phyloP scores from a whole-genome alignment of 2,329 filamentous ascomycete genomes.

The Verticillium klebahnii region DNA sequence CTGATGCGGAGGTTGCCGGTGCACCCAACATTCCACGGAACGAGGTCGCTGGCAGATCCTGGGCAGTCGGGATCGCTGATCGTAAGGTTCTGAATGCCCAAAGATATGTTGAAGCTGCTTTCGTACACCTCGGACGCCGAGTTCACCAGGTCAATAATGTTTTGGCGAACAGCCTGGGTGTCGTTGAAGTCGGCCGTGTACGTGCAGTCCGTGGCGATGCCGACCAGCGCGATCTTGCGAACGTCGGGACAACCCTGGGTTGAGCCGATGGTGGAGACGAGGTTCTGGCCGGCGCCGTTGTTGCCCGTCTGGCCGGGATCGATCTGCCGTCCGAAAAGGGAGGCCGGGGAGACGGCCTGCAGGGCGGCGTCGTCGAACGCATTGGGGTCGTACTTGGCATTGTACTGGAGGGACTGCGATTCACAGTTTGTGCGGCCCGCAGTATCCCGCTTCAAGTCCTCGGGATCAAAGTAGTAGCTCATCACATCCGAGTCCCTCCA shows the following conservation, averaged over 20 bases:
- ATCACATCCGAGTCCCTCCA: slow-evolving; percentile 87
- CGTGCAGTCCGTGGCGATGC: slow-evolving; percentile 88
- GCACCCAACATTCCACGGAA: slow-evolving; percentile 83
- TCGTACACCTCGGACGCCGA: slow-evolving; percentile 85
- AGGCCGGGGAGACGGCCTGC: slow-evolving; percentile 56
- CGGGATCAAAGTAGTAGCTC: slow-evolving; percentile 34
- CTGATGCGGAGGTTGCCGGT: slow-evolving; percentile 57
- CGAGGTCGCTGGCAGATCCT: slow-evolving; percentile 56
- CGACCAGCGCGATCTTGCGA: slow-evolving; percentile 87
- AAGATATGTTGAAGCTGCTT: slow-evolving; percentile 86
- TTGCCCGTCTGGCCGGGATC: slow-evolving; percentile 66
- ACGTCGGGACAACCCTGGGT: slow-evolving; percentile 81
- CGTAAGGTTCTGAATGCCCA: slow-evolving; percentile 82
- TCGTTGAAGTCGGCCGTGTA: slow-evolving; percentile 72
- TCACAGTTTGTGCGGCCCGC: slow-evolving; percentile 52
- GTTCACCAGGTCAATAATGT: slow-evolving; percentile 82
- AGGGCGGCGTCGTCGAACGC: slow-evolving; percentile 50
- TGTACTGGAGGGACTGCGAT: slow-evolving; percentile 76
- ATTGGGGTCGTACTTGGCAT: slow-evolving; percentile 68
- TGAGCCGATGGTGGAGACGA: slow-evolving; percentile 73
- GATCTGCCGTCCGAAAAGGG: slow-evolving; percentile 69
- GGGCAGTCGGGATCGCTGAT: slow-evolving; percentile 75
- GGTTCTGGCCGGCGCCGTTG: slow-evolving; percentile 75
- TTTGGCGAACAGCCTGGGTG: slow-evolving; percentile 59
- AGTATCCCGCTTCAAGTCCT: slow-evolving; percentile 61